Percentiles rank a stretch among this genome's conserved stretches.
phyloP scores from a whole-genome alignment of 2,329 filamentous ascomycete genomes.

The Cordyceps javanica region DNA sequence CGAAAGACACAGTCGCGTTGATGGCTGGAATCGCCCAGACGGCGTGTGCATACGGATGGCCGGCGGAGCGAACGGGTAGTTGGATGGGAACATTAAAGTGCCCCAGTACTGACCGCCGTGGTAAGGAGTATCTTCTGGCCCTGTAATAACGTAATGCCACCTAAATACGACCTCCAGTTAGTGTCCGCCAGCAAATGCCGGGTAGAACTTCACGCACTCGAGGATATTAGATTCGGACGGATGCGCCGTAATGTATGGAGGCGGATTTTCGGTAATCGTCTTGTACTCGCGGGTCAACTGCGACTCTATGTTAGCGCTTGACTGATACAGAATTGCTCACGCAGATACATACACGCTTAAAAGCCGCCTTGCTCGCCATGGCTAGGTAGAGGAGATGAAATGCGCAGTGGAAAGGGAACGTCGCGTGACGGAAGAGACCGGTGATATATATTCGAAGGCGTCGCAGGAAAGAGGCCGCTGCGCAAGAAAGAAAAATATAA shows the following conservation, averaged over 20 bases:
- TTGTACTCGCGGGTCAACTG: slow-evolving; percentile 59
- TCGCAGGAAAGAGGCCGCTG: background rate
- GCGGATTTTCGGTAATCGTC: slow-evolving; percentile 64
- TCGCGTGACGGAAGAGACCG: slow-evolving; percentile 8
- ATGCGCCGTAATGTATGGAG: slow-evolving; percentile 82
- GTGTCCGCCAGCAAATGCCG: slow-evolving; percentile 14
- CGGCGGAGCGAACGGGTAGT: slow-evolving; percentile 95
- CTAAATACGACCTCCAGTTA: slow-evolving; percentile 31
- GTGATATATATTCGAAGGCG: background rate
- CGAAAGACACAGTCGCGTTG: slow-evolving; percentile 83
- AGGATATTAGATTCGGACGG: slow-evolving; percentile 88
- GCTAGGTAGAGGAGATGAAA: slow-evolving; percentile 9
- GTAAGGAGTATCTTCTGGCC: slow-evolving; percentile 90
- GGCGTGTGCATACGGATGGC: slow-evolving; percentile 99
- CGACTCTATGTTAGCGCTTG: slow-evolving; percentile 19
- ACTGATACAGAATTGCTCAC: background rate
- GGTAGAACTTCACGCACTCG: slow-evolving; percentile 51
- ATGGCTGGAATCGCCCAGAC: slow-evolving; percentile 89
- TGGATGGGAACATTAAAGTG: slow-evolving; percentile 86
- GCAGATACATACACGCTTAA: slow-evolving; percentile 55
- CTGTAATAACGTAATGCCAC: slow-evolving; percentile 95
- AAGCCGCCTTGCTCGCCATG: slow-evolving; percentile 68
- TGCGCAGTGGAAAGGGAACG: slow-evolving; percentile 1
- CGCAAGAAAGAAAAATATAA: background rate
- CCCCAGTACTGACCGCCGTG: slow-evolving; percentile 97